Evolutionary conservation across 2,329 filamentous ascomycete genomes (phyloP), one percentile per base, ranked within the genome.

Genomic region (Capronia epimyces): DNA sequence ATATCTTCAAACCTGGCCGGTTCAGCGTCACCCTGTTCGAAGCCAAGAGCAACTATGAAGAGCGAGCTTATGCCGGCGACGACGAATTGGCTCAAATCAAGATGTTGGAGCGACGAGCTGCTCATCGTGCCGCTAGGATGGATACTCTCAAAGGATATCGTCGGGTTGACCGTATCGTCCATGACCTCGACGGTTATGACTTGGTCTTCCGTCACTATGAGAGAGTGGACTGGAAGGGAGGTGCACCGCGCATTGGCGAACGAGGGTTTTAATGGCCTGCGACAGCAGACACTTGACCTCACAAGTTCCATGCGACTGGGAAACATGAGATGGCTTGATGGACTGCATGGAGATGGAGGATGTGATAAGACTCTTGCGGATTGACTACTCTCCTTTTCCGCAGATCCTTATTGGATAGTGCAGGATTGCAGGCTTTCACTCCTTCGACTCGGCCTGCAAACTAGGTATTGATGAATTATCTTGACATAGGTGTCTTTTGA

Each of bases 21-120:
- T 98, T 98, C 77, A 95, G 87, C 63, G 88, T 98, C 50, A 98
- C 93, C 1, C 77, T 97, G 13, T 98, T 98, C 63, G 91, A 98
- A 72, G 87, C 89, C 48, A 95, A 95, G 75, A 71, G 75, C 16
- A 67, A 66, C 36, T 65, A 70, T 13, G 72, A 75, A 40, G 72
- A 70, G 21, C 60, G 62, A 25, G 52, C 53, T 21, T 50, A 55
- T 22, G 73, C 71, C 34, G 62, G 64, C 39, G 25, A 59, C 15
- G 66, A 66, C 27, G 63, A 61, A 27, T 53, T 63, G 46, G 60
- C 65, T 46, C 66, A 68, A 50, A 57, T 64, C 27, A 64, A 71
- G 69, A 64, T 71, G 63, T 57, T 74, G 47, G 65, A 75, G 58
- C 66, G 69, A 49, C 67, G 70, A 53, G 67, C 68, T 52, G 62